Percentiles rank a stretch among this genome's conserved stretches.
Evolutionary conservation across 306 rosid species (phyloP).

Genomic region (Vicia sativa): DNA sequence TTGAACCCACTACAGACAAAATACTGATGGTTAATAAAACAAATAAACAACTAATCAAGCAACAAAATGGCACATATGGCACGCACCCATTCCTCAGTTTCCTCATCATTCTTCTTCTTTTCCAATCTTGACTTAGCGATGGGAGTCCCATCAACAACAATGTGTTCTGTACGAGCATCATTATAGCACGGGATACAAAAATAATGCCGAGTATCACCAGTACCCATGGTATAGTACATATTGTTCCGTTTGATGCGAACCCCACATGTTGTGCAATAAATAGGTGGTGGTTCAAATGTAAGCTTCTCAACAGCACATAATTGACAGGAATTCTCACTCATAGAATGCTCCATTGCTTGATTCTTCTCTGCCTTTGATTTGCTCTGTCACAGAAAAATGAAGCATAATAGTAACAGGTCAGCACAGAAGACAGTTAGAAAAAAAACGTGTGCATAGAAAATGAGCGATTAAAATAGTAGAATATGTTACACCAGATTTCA

Average conservation of each 20-base stretch:
- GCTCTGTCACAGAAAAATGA: constrained; percentile 57
- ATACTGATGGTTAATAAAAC: constrained; percentile 31
- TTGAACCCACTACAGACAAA: constrained; percentile 88
- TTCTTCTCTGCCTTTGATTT: constrained; percentile 96
- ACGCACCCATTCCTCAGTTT: constrained; percentile 94
- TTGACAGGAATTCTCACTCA: constrained; percentile 99
- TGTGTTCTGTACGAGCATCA: constrained; percentile 87
- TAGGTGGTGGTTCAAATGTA: constrained; percentile 95
- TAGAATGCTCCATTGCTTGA: constrained; percentile 93
- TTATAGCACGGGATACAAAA: constrained; percentile 95
- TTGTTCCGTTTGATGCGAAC: constrained; percentile 91
- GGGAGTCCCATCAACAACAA: constrained; percentile 77
- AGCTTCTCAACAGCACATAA: constrained; percentile 98
- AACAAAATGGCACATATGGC: constrained; percentile 20
- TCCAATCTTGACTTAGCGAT: constrained; percentile 80
- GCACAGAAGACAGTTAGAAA: constrained; percentile 12
- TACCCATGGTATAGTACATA: constrained; percentile 88
- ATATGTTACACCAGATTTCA: background rate
- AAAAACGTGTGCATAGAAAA: constrained; percentile 5
- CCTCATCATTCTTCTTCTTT: constrained; percentile 98
- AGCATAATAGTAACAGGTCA: constrained; percentile 10
- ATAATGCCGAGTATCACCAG: constrained; percentile 90
- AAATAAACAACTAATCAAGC: constrained; percentile 36
- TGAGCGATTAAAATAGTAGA: constrained; percentile 4
- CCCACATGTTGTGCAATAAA: constrained; percentile 92